Evolutionary conservation across 1,139 yeast genomes (phyloP), one percentile per base, ranked within the genome.

Genomic region (Pichia sp.): DNA sequence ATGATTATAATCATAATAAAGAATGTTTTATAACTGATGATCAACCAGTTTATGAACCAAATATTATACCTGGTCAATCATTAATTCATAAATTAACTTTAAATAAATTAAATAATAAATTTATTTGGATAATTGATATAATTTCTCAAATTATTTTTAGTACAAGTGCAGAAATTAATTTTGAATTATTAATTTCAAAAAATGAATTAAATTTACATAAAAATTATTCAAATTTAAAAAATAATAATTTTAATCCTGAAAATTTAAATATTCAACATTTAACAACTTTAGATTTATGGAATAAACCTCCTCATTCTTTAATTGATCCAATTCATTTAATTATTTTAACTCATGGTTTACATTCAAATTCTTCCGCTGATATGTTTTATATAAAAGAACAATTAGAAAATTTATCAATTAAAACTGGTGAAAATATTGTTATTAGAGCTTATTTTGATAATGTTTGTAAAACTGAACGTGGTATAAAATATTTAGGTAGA

Each of bases 401-500:
- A 55, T 77, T 92, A 4, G 96, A 89, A 53, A 58, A 62, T 30
- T 70, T 68, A 43, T 71, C 78, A 0, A 55, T 51, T 6, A 55
- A 52, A 24, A 66, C 74, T 0, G 78, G 78, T 5, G 80, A 78
- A 43, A 80, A 82, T 49, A 63, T 89, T 2, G 77, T 89, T 10
- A 94, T 90, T 2, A 74, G 89, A 52, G 97, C 96, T 0, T 92
- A 69, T 58, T 77, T 80, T 35, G 95, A 86, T 0, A 92, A 92
- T 58, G 87, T 80, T 1, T 86, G 96, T 56, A 80, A 82, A 54
- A 94, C 98, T 0, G 98, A 92, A 60, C 71, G 89, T 45, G 98
- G 98, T 0, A 74, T 92, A 43, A 85, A 85, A 62, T 90, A 82
- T 60, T 68, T 90, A 47, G 99, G 98, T 0, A 73, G 82, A 46